phyloP scores from a whole-genome alignment of 371 early-diverging fungal genomes.

The Smittium culicis region DNA sequence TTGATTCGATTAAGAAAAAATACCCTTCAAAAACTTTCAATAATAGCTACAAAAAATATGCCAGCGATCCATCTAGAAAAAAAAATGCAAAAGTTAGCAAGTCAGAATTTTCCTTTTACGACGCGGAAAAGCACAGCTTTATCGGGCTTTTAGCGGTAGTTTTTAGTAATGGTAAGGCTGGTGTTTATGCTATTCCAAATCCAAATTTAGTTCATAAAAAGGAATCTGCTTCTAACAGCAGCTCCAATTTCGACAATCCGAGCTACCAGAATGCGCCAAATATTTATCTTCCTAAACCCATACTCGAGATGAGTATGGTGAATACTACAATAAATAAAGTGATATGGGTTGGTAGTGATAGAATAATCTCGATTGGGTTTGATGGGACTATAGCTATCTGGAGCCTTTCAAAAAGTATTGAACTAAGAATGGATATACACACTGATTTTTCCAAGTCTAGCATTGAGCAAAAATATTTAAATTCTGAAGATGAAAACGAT shows the following conservation, averaged over 20 bases:
- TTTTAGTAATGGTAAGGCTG: slow-evolving; percentile 12
- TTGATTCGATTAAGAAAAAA: background rate
- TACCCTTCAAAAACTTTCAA: background rate
- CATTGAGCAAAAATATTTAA: too few relatives aligned
- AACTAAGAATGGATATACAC: background rate
- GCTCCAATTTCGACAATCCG: background rate
- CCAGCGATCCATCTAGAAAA: background rate
- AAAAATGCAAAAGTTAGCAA: background rate
- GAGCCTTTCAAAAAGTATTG: slow-evolving; percentile 4
- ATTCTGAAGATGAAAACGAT: background rate
- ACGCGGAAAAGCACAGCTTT: background rate
- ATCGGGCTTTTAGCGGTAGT: slow-evolving; percentile 12
- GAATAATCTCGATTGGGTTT: slow-evolving; percentile 6
- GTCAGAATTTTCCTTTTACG: background rate
- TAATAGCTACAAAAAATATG: background rate
- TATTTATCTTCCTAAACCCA: background rate
- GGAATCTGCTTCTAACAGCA: background rate
- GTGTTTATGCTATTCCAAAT: slow-evolving; percentile 9
- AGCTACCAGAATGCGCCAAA: background rate
- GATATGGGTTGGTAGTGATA: slow-evolving; percentile 8
- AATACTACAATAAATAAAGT: background rate
- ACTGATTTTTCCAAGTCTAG: background rate
- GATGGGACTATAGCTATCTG: slow-evolving; percentile 10
- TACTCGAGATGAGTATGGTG: slow-evolving; percentile 8
- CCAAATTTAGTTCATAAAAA: background rate